phyloP scores from a whole-genome alignment of 2,329 filamentous ascomycete species.

The Westerdykella aurantiaca region DNA sequence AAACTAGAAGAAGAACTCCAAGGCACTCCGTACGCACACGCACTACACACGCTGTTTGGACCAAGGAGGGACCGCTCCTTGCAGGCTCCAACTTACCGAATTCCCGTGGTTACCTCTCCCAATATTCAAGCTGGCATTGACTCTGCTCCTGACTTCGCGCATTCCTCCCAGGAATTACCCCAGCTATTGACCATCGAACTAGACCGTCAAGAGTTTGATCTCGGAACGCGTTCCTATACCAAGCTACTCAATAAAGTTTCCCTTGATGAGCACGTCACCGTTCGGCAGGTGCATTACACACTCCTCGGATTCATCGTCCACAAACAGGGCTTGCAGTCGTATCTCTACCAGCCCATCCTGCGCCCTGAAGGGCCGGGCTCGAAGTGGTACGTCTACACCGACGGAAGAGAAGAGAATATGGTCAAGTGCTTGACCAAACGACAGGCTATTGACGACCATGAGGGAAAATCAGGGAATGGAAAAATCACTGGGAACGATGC shows the following conservation, averaged over 20 bases:
- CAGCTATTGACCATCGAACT: constrained; percentile 52
- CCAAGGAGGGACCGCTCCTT: constrained; percentile 24
- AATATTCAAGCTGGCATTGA: constrained; percentile 42
- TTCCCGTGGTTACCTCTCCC: constrained; percentile 29
- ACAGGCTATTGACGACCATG: constrained; percentile 48
- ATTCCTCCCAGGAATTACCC: constrained; percentile 34
- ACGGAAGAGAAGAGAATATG: constrained; percentile 48
- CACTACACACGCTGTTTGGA: constrained; percentile 46
- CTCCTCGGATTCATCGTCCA: constrained; percentile 58
- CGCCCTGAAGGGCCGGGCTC: constrained; percentile 52
- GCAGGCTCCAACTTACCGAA: constrained; percentile 34
- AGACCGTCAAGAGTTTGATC: constrained; percentile 53
- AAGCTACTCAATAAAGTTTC: constrained; percentile 53
- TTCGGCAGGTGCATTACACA: constrained; percentile 47
- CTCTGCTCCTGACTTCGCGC: constrained; percentile 21
- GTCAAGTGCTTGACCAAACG: constrained; percentile 54
- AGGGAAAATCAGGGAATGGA: constrained; percentile 41
- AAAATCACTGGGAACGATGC: constrained; percentile 41
- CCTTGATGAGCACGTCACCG: constrained; percentile 49
- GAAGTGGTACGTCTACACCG: constrained; percentile 56
- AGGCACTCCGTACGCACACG: constrained; percentile 38
- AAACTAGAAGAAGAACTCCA: constrained; percentile 50
- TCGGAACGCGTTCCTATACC: constrained; percentile 50
- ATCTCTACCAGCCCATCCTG: constrained; percentile 55
- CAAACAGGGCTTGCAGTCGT: constrained; percentile 53